phyloP scores from a whole-genome alignment of 2,329 filamentous ascomycete species.

The Nothomitra cinnamomea region DNA sequence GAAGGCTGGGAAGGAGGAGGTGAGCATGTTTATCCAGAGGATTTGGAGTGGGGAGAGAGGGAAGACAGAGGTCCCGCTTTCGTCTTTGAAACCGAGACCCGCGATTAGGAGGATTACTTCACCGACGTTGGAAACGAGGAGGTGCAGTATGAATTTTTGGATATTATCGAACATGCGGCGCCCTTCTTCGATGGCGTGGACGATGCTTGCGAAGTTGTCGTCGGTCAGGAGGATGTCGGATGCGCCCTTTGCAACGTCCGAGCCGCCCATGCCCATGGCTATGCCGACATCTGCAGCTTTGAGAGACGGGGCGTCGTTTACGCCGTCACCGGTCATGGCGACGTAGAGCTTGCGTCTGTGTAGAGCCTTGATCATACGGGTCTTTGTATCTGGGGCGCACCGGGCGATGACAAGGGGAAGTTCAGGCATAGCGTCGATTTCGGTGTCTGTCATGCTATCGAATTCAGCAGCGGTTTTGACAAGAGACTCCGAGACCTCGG shows the following conservation, averaged over 20 bases:
- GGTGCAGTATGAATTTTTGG: slow-evolving; percentile 69
- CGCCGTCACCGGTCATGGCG: slow-evolving; percentile 83
- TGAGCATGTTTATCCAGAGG: slow-evolving; percentile 90
- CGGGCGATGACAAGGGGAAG: slow-evolving; percentile 52
- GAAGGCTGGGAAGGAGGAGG: slow-evolving; percentile 74
- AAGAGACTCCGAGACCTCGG: slow-evolving; percentile 46
- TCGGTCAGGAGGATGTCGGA: slow-evolving; percentile 72
- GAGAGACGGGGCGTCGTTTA: slow-evolving; percentile 71
- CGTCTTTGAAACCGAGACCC: slow-evolving; percentile 67
- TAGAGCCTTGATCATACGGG: slow-evolving; percentile 77
- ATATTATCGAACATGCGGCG: slow-evolving; percentile 79
- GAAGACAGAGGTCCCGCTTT: slow-evolving; percentile 57
- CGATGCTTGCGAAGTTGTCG: slow-evolving; percentile 77
- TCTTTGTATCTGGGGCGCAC: slow-evolving; percentile 73
- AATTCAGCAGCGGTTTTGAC: slow-evolving; percentile 66
- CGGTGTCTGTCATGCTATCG: slow-evolving; percentile 54
- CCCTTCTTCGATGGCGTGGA: slow-evolving; percentile 68
- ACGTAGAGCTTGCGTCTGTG: slow-evolving; percentile 60
- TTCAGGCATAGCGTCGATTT: slow-evolving; percentile 48
- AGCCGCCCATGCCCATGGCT: slow-evolving; percentile 68
- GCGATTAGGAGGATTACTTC: slow-evolving; percentile 72
- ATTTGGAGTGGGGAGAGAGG: slow-evolving; percentile 75
- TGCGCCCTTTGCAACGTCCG: slow-evolving; percentile 72
- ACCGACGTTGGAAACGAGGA: slow-evolving; percentile 67
- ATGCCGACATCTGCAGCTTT: slow-evolving; percentile 74